Conservation (phyloP, 225 moss, liverwort and hornwort genomes). For the Sphagnum tenellum region DNA sequence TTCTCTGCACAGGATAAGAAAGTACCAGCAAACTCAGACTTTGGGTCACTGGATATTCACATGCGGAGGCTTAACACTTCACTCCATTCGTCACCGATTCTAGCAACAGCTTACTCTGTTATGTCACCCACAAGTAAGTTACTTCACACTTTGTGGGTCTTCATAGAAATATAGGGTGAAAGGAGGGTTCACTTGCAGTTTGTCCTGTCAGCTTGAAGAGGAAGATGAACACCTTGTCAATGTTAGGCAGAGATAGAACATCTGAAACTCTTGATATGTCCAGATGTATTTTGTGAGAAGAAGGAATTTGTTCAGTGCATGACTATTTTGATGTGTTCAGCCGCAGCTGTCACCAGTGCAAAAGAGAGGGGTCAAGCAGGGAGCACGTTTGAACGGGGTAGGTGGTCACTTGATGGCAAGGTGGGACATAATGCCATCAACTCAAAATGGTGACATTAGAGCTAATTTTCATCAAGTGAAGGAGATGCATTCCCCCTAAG, state of each 20-base stretch:
- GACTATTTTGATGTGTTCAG: constrained; percentile 2
- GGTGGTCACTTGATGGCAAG: constrained; percentile 10
- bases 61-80: constrained; percentile 17
- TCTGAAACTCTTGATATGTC: too few species aligned
- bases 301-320: neutral
- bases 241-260: too few species aligned
- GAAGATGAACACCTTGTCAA: too few species aligned
- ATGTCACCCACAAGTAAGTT: constrained; percentile 13
- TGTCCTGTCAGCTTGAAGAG: too few species aligned
- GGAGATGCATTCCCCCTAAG: neutral
- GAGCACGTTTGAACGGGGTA: constrained; percentile 10
- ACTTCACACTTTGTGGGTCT: neutral
- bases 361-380: constrained; percentile 4
- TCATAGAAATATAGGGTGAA: too few species aligned
- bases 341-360: constrained; percentile 3
- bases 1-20: constrained; percentile 5
- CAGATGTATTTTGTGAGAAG: neutral
- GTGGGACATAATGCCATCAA: constrained; percentile 1
- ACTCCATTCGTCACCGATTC: constrained; percentile 15
- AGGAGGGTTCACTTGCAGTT: too few species aligned
- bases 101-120: constrained; percentile 10
- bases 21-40: neutral
- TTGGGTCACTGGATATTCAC: constrained; percentile 5
- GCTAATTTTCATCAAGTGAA: constrained; percentile 9
- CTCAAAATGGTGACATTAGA: constrained; percentile 14